These are phyloP conservation scores for Colletotrichum sp. DNA, from an alignment of 2,329 filamentous ascomycete species.

Conservation along the genomic window DNA sequence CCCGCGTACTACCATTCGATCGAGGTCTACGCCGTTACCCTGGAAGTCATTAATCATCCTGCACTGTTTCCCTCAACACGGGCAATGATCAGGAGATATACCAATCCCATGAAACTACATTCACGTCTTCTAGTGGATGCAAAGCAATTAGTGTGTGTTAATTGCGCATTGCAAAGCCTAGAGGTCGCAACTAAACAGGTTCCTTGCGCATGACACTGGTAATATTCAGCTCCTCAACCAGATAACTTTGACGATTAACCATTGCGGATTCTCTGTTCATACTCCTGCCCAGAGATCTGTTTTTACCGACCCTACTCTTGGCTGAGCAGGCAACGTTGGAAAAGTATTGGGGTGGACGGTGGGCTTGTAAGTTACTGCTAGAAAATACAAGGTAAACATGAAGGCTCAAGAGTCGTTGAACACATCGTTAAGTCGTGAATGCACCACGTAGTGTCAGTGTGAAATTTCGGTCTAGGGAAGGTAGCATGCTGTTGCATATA, in stretches of 20 bases:
- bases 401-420: background rate
- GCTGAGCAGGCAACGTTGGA: background rate
- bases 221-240: background rate
- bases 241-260: background rate
- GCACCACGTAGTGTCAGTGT: background rate
- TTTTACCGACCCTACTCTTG: background rate
- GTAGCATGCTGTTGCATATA: background rate
- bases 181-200: background rate
- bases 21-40: background rate
- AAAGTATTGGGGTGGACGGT: rapidly evolving
- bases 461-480: background rate
- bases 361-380: background rate
- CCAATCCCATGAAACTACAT: background rate
- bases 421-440: background rate
- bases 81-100: background rate
- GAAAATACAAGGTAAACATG: background rate
- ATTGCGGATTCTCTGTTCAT: rapidly evolving
- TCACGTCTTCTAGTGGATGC: background rate
- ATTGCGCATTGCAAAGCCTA: background rate
- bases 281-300: rapidly evolving
- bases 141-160: background rate
- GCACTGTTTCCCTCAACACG: background rate
- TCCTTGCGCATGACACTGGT: background rate
- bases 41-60: background rate
- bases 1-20: background rate